phyloP scores from a whole-genome alignment of 1,139 yeast genomes.

The Geotrichum reessii region DNA sequence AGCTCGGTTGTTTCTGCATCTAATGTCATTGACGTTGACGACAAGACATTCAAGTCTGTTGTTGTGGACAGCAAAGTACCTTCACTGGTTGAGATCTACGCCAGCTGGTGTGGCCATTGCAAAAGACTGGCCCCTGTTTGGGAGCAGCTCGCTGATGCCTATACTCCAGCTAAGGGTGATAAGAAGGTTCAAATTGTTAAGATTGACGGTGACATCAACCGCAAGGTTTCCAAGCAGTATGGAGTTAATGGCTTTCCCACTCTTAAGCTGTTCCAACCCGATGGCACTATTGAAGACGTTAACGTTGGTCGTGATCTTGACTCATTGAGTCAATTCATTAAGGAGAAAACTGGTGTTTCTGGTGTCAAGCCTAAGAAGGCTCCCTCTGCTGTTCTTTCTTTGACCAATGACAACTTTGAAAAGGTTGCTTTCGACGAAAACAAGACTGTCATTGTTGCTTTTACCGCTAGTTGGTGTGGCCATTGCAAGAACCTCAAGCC shows the following conservation, averaged over 20 bases:
- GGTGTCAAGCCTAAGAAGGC: conserved; percentile 29
- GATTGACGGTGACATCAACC: conserved; percentile 63
- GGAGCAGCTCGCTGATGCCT: conserved; percentile 55
- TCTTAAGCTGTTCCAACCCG: conserved; percentile 48
- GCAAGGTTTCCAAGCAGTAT: conserved; percentile 50
- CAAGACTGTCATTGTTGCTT: conserved; percentile 37
- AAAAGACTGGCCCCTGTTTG: conserved; percentile 59
- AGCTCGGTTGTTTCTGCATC: conserved; percentile 23
- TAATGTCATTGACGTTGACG: conserved; percentile 41
- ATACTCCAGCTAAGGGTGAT: conserved; percentile 31
- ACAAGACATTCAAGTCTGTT: conserved; percentile 49
- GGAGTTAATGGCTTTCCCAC: conserved; percentile 63
- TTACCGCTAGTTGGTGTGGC: conserved; percentile 76
- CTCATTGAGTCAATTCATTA: conserved; percentile 44
- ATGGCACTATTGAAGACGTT: conserved; percentile 28
- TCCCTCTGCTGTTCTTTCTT: conserved; percentile 37
- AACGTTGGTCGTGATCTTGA: conserved; percentile 41
- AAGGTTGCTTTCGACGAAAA: conserved; percentile 18
- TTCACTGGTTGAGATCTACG: conserved; percentile 67
- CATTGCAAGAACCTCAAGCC: conserved; percentile 70
- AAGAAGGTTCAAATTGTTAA: conserved; percentile 44
- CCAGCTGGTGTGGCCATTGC: conserved; percentile 83
- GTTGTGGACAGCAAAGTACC: conserved; percentile 54
- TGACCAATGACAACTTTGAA: conserved; percentile 32
- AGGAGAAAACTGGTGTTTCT: conserved; percentile 42